phyloP scores from a whole-genome alignment of 352 stramenopile genomes.

The Thalassiosira mediterranea region DNA sequence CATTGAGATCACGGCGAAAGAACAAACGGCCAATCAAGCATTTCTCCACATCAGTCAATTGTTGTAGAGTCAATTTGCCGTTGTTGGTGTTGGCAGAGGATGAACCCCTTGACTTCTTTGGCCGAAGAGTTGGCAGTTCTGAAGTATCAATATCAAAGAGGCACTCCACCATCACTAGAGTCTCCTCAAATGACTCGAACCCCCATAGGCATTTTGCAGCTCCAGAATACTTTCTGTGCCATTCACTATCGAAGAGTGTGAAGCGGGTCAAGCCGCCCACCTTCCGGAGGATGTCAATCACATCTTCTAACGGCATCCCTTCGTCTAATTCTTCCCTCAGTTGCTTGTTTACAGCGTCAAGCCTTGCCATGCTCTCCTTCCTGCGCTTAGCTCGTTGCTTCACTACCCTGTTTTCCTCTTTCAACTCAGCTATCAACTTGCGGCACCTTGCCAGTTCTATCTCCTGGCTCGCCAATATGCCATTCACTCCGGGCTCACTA shows the following conservation, averaged over 20 bases:
- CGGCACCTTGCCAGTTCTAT: too few relatives aligned
- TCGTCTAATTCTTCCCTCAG: not conserved
- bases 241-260: constrained; percentile 7
- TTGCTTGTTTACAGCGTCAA: not conserved
- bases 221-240: not conserved
- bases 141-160: constrained; percentile 11
- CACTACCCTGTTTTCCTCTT: not conserved
- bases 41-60: too few relatives aligned
- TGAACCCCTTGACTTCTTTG: too few relatives aligned
- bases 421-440: not conserved
- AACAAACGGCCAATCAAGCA: constrained; percentile 10
- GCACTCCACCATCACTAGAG: constrained; percentile 8
- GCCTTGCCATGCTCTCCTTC: not conserved
- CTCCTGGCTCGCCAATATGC: too few relatives aligned
- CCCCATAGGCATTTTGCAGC: constrained; percentile 12
- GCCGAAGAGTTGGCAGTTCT: not conserved
- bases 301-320: not conserved
- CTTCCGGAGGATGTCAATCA: not conserved
- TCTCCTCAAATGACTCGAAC: constrained; percentile 7
- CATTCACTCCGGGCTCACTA: too few relatives aligned
- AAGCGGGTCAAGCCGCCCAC: constrained; percentile 2
- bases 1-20: constrained; percentile 2
- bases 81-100: too few relatives aligned
- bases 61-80: too few relatives aligned
- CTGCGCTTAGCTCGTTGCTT: not conserved